phyloP scores from a whole-genome alignment of 106 monocot genomes.

The Phalaenopsis aphrodite region DNA sequence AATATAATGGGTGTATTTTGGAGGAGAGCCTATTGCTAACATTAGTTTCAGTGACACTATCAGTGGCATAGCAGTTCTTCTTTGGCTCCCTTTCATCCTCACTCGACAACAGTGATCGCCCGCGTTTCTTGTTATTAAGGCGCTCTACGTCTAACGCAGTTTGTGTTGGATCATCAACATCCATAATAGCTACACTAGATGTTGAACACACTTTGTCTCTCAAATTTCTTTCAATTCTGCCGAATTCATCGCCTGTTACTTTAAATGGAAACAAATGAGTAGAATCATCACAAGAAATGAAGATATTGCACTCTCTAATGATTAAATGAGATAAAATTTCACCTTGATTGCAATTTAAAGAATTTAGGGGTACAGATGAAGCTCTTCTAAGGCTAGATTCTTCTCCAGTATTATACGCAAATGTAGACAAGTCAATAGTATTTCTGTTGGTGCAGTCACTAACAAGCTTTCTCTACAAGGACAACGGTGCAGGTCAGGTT shows the following conservation, averaged over 20 bases:
- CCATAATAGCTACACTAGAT: background rate
- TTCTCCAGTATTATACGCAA: background rate
- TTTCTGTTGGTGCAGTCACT: background rate
- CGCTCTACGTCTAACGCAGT: background rate
- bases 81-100: constrained; percentile 26
- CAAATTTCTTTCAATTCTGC: background rate
- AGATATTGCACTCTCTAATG: background rate
- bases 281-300: background rate
- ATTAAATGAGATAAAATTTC: background rate
- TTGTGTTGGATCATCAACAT: background rate
- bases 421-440: background rate
- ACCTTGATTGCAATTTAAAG: constrained; percentile 15
- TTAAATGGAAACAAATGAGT: background rate
- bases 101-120: background rate
- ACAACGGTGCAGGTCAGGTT: background rate
- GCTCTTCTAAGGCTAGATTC: background rate
- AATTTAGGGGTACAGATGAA: background rate
- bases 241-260: constrained; percentile 4
- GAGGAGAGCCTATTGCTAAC: constrained; percentile 13
- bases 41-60: constrained; percentile 6
- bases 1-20: constrained; percentile 32
- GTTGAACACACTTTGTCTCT: constrained; percentile 9
- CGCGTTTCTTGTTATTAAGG: constrained; percentile 11
- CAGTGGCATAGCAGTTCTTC: constrained; percentile 13
- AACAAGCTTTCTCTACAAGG: background rate